Percentiles rank a stretch among this genome's conserved stretches.
phyloP scores from a whole-genome alignment of 2,329 filamentous ascomycete species.

The Fusarium albidum region DNA sequence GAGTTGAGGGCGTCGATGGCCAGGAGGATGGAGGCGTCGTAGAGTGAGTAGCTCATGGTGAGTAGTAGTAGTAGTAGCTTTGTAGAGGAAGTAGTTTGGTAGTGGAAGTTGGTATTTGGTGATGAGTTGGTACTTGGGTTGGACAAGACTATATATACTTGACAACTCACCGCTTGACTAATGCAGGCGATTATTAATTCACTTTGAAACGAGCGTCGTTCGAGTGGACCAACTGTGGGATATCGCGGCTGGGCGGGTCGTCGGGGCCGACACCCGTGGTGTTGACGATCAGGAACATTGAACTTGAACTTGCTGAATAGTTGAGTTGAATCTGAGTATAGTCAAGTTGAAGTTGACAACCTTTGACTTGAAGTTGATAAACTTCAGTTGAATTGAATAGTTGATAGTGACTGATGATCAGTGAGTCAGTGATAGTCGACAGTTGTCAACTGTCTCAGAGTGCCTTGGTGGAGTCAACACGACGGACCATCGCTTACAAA shows the following conservation, averaged over 20 bases:
- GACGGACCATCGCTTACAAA: slow-evolving; percentile 2
- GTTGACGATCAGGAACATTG: background rate
- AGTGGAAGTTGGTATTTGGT: slow-evolving; percentile 15
- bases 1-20: slow-evolving; percentile 44
- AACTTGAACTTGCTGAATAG: too few species aligned
- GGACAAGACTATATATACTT: too few species aligned
- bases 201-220: background rate
- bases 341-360: too few species aligned
- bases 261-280: slow-evolving; percentile 22
- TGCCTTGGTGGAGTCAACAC: background rate
- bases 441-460: too few species aligned
- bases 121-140: slow-evolving; percentile 21
- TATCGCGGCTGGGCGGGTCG: slow-evolving; percentile 7
- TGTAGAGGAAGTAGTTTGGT: too few species aligned
- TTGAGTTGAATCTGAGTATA: too few species aligned
- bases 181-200: too few species aligned
- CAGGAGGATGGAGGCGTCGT: slow-evolving; percentile 49
- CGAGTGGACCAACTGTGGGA: background rate
- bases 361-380: too few species aligned
- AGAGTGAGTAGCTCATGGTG: slow-evolving; percentile 52
- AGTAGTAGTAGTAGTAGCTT: slow-evolving; percentile 2
- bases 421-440: too few species aligned
- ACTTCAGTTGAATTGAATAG: too few species aligned
- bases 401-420: too few species aligned
- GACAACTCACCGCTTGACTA: too few species aligned